Evolutionary conservation across 371 early-diverging fungal species (phyloP).

Genomic region (Nematocida displodere): DNA sequence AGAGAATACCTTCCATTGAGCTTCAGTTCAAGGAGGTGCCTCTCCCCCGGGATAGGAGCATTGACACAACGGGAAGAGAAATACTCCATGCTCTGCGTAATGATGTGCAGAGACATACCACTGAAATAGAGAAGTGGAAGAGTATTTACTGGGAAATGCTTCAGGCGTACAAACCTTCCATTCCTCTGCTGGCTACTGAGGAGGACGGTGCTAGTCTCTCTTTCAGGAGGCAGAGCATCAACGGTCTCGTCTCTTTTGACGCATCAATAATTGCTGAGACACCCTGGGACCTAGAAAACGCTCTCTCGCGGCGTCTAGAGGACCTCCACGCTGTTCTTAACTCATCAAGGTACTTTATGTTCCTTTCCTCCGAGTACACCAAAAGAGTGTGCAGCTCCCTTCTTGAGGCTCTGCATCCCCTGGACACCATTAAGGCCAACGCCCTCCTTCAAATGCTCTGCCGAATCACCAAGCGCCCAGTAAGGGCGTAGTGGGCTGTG

Average conservation of each 20-base stretch:
- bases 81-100: background rate
- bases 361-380: slow-evolving; percentile 37
- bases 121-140: slow-evolving; percentile 48
- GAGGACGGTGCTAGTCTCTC: slow-evolving; percentile 8
- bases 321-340: slow-evolving; percentile 19
- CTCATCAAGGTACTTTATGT: slow-evolving; percentile 41
- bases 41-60: background rate
- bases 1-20: slow-evolving; percentile 6
- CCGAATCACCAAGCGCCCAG: too few relatives aligned
- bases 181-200: slow-evolving; percentile 6
- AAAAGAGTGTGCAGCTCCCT: slow-evolving; percentile 37
- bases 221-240: background rate
- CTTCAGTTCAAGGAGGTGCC: background rate
- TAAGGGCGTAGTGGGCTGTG: too few relatives aligned
- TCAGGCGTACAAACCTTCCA: background rate
- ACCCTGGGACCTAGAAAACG: background rate
- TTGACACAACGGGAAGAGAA: background rate
- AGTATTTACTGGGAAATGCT: background rate
- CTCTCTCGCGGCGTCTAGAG: slow-evolving; percentile 5
- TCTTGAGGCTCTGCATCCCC: slow-evolving; percentile 27
- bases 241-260: slow-evolving; percentile 39
- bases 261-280: background rate
- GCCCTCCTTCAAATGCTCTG: slow-evolving; percentile 46
- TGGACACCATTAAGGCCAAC: slow-evolving; percentile 31
- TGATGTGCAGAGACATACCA: background rate